A percentile compares a stretch with the other conserved stretches of the same genome.
Evolutionary conservation across 306 rosid species (phyloP).

Genomic region (Lagenaria siceraria): DNA sequence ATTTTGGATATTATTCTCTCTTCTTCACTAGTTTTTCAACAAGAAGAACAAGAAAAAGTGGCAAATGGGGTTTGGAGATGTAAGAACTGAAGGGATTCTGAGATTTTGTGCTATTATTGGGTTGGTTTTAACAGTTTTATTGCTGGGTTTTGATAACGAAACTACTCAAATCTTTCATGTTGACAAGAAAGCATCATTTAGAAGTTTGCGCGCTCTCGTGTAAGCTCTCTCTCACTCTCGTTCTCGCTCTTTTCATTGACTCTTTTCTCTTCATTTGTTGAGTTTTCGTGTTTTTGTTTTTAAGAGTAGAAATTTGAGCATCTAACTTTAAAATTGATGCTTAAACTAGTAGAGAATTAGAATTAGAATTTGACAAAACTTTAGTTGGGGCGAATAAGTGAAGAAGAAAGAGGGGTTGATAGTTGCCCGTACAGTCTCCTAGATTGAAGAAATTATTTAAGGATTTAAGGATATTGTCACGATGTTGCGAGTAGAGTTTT

Average conservation of each 20-base stretch:
- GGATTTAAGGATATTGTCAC: no score
- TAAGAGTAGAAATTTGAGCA: no score
- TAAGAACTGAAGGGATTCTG: constrained; percentile 23
- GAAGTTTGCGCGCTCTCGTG: constrained; percentile 42
- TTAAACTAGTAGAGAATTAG: no score
- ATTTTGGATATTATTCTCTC: not conserved
- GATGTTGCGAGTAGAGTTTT: no score
- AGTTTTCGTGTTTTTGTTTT: no score
- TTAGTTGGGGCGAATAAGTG: no score
- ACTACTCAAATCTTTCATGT: constrained; percentile 22
- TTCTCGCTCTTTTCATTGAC: not conserved
- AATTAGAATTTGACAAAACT: no score
- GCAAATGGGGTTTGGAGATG: constrained; percentile 20
- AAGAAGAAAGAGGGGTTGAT: no score
- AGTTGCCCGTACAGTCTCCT: no score
- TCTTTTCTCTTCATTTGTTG: no score
- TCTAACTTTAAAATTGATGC: no score
- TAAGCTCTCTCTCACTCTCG: constrained; percentile 3
- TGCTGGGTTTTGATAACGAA: constrained; percentile 48
- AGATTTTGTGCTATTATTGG: constrained; percentile 33
- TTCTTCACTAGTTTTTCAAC: not conserved
- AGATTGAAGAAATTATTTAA: no score
- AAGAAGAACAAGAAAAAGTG: not conserved
- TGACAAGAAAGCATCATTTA: constrained; percentile 41
- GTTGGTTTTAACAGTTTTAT: constrained; percentile 30